phyloP scores from a whole-genome alignment of 139 green algal species.

The Chlamydomonas sp. region DNA sequence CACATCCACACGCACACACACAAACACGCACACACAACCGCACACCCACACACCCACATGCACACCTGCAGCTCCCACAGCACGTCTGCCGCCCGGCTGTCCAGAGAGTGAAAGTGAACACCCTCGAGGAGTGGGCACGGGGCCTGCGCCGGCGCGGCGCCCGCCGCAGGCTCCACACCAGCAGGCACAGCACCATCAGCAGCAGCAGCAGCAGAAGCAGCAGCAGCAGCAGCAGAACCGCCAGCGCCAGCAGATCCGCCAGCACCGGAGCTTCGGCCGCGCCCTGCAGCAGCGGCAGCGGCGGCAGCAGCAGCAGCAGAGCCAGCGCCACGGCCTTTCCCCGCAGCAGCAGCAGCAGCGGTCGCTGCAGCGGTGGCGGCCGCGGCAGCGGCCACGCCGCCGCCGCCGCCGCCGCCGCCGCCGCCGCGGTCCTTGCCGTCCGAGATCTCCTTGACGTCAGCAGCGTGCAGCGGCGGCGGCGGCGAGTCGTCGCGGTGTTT shows the following conservation, averaged over 20 bases:
- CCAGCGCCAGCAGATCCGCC: neutral
- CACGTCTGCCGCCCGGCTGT: slow-evolving; percentile 33
- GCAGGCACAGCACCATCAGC: slow-evolving; percentile 21
- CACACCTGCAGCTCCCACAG: slow-evolving; percentile 15
- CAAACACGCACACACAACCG: no score
- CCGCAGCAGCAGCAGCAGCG: neutral
- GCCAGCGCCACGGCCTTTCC: slow-evolving; percentile 23
- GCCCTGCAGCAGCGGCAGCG: neutral
- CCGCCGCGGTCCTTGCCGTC: slow-evolving; percentile 12
- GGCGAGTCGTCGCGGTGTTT: neutral
- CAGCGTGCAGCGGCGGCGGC: neutral
- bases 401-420: slow-evolving; percentile 7
- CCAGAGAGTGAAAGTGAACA: slow-evolving; percentile 56
- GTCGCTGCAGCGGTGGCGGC: neutral
- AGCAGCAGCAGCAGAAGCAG: neutral
- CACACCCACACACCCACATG: no score
- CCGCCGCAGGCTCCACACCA: slow-evolving; percentile 3
- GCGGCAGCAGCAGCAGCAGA: slow-evolving; percentile 5
- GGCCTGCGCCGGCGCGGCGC: neutral
- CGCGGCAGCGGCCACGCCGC: neutral
- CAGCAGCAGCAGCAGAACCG: neutral
- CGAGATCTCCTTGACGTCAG: neutral
- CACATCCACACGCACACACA: no score
- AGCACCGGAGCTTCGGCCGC: neutral
- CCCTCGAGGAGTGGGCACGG: slow-evolving; percentile 20